These are phyloP conservation scores for Stagonosporopsis rhizophila DNA, from an alignment of 2,329 filamentous ascomycete genomes.

Conservation along the genomic window DNA sequence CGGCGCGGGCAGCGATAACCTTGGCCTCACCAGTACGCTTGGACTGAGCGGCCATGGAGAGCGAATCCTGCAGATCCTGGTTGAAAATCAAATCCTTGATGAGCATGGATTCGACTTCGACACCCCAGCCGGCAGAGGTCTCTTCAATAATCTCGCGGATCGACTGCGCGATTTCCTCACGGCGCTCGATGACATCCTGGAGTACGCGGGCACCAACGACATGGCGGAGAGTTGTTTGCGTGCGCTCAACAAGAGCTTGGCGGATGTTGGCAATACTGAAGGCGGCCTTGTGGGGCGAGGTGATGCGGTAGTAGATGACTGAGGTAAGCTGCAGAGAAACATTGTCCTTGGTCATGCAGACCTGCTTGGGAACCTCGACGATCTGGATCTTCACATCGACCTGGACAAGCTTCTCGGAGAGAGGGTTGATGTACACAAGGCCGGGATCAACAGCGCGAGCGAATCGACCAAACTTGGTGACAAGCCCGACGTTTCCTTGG, in stretches of 20 bases:
- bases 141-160: constrained; percentile 98
- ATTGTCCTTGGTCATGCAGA: constrained; percentile 99
- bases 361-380: constrained; percentile 92
- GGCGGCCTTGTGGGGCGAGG: constrained; percentile 91
- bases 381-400: constrained; percentile 99
- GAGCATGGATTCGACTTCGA: constrained; percentile 96
- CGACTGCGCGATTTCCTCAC: constrained; percentile 93
- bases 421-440: constrained; percentile 95
- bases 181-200: constrained; percentile 97
- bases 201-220: constrained; percentile 94
- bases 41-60: constrained; percentile 97
- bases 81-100: constrained; percentile 99
- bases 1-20: constrained; percentile 95
- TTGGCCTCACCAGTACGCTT: constrained; percentile 99
- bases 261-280: constrained; percentile 95
- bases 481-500: constrained; percentile 92
- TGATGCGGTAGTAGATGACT: constrained; percentile 99
- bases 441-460: constrained; percentile 96
- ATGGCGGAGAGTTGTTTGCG: constrained; percentile 95
- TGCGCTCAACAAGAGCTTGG: constrained; percentile 96
- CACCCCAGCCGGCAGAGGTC: constrained; percentile 91
- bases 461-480: constrained; percentile 95
- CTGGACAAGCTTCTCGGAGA: constrained; percentile 86
- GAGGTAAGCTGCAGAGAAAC: constrained; percentile 92
- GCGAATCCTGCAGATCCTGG: constrained; percentile 90